Evolutionary conservation across 352 stramenopile species (phyloP), one percentile per base, ranked within the genome.

Genomic region (Phytophthora litchii): DNA sequence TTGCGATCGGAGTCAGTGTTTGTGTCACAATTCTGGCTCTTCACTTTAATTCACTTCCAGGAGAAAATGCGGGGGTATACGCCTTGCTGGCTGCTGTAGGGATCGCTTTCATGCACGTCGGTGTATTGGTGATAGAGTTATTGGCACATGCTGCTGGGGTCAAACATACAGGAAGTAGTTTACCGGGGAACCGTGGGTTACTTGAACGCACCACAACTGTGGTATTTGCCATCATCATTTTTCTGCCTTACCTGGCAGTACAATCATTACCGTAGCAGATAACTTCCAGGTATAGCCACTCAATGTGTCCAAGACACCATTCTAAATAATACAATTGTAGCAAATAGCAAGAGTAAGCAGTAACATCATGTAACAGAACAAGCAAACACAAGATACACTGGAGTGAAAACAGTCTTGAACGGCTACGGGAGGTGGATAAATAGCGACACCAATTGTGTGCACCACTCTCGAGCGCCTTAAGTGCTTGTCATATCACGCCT

Each of bases 401-500:
- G 23, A 27, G 23, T 5, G 23, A 27, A 27, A 27, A 27, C 23
- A 27, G 23, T 27, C 23, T 27, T 27, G 23, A 27, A 27, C 23
- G 23, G 5, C 23, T 27, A 27, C 23, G 23, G n/a, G 23, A 27
- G 23, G 23, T 27, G 23, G 5, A 5, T 27, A 5, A 27, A 27
- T 27, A 27, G 23, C 23, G 5, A 27, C 23, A 27, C 23, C 23
- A 27, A 5, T 27, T 27, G 23, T 27, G 23, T 27, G 23, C 23
- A 5, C 5, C 23, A 27, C 23, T 27, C 5, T 27, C 5, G 23
- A 27, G 23, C 23, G 23, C 23, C 23, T 3, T 27, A 5, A 27
- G 3, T 27, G 23, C 23, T 27, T 27, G 5, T 27, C 23, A 27
- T 27, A 27, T 27, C 47, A 87, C 47, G 72, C 76, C 8, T 89